These are phyloP conservation scores for Zizania latifolia DNA, from an alignment of 176 grass and related monocot genomes.

Conservation along the genomic window DNA sequence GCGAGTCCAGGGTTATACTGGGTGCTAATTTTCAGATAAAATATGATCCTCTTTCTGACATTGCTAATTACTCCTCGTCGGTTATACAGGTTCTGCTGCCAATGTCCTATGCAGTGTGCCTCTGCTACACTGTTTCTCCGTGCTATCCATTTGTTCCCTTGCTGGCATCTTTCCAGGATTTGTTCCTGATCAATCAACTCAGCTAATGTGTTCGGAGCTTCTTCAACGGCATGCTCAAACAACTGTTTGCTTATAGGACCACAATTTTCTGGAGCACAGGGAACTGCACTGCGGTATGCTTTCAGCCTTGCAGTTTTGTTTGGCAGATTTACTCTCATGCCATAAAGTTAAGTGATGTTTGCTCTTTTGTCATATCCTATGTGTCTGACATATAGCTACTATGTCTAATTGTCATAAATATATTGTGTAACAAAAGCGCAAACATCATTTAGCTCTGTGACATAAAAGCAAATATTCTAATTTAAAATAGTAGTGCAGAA, in stretches of 20 bases:
- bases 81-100: neutral
- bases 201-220: conserved; percentile 44
- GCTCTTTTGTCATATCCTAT: no score
- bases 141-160: neutral
- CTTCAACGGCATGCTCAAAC: conserved; percentile 30
- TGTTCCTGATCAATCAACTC: conserved; percentile 57
- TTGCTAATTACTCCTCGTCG: neutral
- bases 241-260: neutral
- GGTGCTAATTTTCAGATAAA: neutral
- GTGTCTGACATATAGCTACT: no score
- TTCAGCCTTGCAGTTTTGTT: neutral
- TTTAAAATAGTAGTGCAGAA: neutral
- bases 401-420: no score
- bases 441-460: no score
- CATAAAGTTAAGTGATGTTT: no score
- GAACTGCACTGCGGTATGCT: neutral
- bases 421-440: no score
- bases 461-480: no score
- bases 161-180: conserved; percentile 27
- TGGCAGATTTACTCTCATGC: no score
- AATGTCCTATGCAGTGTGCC: no score
- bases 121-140: neutral
- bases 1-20: no score
- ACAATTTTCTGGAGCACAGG: neutral
- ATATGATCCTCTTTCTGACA: neutral